A percentile compares a stretch with the other conserved stretches of the same genome.
phyloP scores from a whole-genome alignment of 179 eudicot genomes.

The Beta corolliflora region DNA sequence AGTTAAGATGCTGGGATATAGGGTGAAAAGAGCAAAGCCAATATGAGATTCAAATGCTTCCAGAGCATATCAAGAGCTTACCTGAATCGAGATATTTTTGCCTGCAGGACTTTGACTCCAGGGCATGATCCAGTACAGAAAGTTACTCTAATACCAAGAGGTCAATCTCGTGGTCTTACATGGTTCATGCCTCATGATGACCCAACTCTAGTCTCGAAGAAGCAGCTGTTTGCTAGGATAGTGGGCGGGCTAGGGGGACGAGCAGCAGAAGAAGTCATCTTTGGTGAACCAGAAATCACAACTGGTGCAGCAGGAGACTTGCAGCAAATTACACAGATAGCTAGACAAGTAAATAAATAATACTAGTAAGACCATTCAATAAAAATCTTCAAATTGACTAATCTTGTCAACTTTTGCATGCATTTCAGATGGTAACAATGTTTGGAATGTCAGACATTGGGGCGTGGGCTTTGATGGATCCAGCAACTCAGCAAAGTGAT shows the following conservation, averaged over 20 bases:
- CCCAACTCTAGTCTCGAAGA: constrained; percentile 54
- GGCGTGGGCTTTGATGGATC: constrained; percentile 68
- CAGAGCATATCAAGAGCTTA: not conserved
- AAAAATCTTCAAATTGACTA: not conserved
- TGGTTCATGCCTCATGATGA: constrained; percentile 75
- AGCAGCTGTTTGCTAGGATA: constrained; percentile 66
- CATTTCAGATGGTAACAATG: constrained; percentile 62
- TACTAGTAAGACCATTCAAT: constrained; percentile 49
- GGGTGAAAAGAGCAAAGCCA: not conserved
- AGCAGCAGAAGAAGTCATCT: constrained; percentile 74
- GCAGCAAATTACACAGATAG: too few relatives aligned
- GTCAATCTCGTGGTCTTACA: constrained; percentile 76
- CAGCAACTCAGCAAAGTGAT: constrained; percentile 58
- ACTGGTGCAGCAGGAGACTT: too few relatives aligned
- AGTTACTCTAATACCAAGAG: constrained; percentile 74
- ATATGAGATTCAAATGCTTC: not conserved
- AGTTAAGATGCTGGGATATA: too few relatives aligned
- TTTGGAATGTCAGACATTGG: constrained; percentile 81
- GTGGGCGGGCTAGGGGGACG: constrained; percentile 79
- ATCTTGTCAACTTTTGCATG: not conserved
- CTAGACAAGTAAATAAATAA: too few relatives aligned
- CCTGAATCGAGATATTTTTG: not conserved
- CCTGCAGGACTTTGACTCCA: constrained; percentile 56
- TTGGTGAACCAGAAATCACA: constrained; percentile 1
- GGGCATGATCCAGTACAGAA: constrained; percentile 77